Base-by-base conservation (phyloP, 345 rosid species). In the Linum usitatissimum region DNA sequence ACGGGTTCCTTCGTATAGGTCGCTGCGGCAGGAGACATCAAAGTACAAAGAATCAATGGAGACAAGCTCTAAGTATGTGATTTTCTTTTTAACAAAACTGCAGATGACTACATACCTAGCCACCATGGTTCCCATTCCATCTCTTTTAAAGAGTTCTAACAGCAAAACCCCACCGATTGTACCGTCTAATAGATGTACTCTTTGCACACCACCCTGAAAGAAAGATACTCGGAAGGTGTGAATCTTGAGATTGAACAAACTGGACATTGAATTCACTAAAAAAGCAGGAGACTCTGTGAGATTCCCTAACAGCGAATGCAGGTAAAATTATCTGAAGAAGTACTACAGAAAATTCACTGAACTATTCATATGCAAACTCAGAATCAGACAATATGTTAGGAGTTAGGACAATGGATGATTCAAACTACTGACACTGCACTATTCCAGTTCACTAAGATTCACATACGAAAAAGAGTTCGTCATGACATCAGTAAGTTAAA, bases 51-150 rank as follows among this genome's bases (percentile, higher is more conserved):
- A n/a, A n/a, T n/a, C n/a, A n/a, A n/a, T n/a, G n/a, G n/a, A n/a
- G n/a, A n/a, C 28, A 23, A 23, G 28, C 5, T 40, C 48, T 40
- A 12, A 5, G 5, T 40, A 40, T 40, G 48, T 6, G 48, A 40
- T 0, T 23, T 34, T 34, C 36, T 34, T 20, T 38, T 7, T 12
- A 40, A n/a, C 20, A 18, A 9, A 14, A n/a, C 40, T 14, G 30
- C 10, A 61, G 59, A 17, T 5, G 31, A 34, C 38, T 13, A 31
- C 66, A 67, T 73, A 92, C 97, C 98, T 92, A 34, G 97, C 98
- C 19, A 92, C 98, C 98, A 92, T 92, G 49, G 98, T 92, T 71
- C 98, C 98, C 86, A 89, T 84, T 63, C 96, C 95, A 71, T 93
- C 99, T 77, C 99, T 87, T 76, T 90, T 88, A 68, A 93, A 93